phyloP scores from a whole-genome alignment of 2,329 filamentous ascomycete genomes.

The Hysterium pulicare region DNA sequence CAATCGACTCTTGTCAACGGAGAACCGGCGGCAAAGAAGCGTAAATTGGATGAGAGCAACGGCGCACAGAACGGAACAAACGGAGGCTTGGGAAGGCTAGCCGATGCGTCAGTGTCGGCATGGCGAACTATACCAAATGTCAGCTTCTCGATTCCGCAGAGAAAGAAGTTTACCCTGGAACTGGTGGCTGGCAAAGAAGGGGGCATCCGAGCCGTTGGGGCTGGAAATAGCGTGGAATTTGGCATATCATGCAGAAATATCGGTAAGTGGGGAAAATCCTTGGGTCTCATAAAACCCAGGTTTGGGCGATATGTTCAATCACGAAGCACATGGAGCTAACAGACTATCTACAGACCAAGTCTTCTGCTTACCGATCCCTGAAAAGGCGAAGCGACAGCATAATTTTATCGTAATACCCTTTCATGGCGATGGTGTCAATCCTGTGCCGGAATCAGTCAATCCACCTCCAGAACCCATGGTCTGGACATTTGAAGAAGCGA shows the following conservation, averaged over 20 bases:
- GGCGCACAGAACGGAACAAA: slow-evolving; percentile 8
- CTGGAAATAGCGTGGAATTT: slow-evolving; percentile 54
- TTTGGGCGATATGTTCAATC: not conserved
- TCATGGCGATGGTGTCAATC: slow-evolving; percentile 48
- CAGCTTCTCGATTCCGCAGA: slow-evolving; percentile 59
- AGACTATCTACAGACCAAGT: slow-evolving; percentile 47
- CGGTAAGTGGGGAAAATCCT: slow-evolving; percentile 28
- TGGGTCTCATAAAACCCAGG: not conserved
- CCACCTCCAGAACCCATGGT: slow-evolving; percentile 54
- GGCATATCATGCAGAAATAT: slow-evolving; percentile 49
- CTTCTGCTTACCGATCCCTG: slow-evolving; percentile 61
- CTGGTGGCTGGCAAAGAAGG: slow-evolving; percentile 43
- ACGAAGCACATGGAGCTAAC: slow-evolving; percentile 7
- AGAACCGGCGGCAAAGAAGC: slow-evolving; percentile 37
- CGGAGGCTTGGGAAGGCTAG: slow-evolving; percentile 14
- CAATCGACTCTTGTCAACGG: slow-evolving; percentile 11
- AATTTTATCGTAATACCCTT: slow-evolving; percentile 60
- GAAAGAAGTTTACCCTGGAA: slow-evolving; percentile 62
- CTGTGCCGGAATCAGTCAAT: slow-evolving; percentile 37
- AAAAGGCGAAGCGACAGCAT: slow-evolving; percentile 61
- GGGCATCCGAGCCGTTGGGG: slow-evolving; percentile 49
- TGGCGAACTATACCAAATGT: slow-evolving; percentile 45
- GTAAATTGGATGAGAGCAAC: slow-evolving; percentile 33
- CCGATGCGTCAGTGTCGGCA: slow-evolving; percentile 21
- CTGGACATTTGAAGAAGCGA: slow-evolving; percentile 58